Percentiles rank a stretch among this genome's conserved stretches.
These are phyloP conservation scores for Blastocystis hominis DNA, from an alignment of 352 stramenopile genomes.

Conservation along the genomic window DNA sequence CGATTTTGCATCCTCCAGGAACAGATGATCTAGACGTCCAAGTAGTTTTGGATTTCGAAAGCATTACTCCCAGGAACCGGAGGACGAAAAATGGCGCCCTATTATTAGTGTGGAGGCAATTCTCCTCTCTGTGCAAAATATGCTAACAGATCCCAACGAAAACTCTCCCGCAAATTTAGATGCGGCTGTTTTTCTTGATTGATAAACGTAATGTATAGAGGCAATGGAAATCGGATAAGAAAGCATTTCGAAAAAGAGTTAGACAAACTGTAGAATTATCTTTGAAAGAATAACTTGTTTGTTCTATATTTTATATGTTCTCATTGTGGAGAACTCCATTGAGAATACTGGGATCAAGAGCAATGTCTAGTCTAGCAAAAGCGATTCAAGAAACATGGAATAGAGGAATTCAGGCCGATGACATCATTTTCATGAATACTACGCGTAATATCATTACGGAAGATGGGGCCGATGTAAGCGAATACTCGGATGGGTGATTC, in stretches of 20 bases:
- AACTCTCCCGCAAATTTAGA: conserved; percentile 51
- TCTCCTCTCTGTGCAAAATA: conserved; percentile 35
- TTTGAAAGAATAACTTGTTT: conserved; percentile 8
- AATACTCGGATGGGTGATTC: not conserved
- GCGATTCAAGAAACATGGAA: not conserved
- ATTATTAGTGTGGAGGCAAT: conserved; percentile 54
- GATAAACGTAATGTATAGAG: not conserved
- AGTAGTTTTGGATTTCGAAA: not conserved
- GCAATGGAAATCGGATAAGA: conserved; percentile 50
- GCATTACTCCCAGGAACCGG: not conserved
- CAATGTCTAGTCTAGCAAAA: not conserved
- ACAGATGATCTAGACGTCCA: not conserved
- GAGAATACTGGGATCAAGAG: not conserved
- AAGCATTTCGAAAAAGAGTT: conserved; percentile 18
- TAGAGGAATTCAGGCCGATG: not conserved
- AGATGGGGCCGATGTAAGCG: not conserved
- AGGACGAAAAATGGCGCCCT: conserved; percentile 38
- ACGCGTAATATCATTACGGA: not conserved
- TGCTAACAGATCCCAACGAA: conserved; percentile 32
- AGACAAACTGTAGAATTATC: conserved; percentile 38
- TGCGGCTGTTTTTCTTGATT: not conserved
- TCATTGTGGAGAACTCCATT: not conserved
- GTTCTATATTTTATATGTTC: conserved; percentile 9
- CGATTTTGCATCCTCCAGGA: conserved; percentile 37
- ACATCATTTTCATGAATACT: conserved; percentile 36